phyloP scores from a whole-genome alignment of 192 early-diverging fungal genomes.

The Podila clonocystis region DNA sequence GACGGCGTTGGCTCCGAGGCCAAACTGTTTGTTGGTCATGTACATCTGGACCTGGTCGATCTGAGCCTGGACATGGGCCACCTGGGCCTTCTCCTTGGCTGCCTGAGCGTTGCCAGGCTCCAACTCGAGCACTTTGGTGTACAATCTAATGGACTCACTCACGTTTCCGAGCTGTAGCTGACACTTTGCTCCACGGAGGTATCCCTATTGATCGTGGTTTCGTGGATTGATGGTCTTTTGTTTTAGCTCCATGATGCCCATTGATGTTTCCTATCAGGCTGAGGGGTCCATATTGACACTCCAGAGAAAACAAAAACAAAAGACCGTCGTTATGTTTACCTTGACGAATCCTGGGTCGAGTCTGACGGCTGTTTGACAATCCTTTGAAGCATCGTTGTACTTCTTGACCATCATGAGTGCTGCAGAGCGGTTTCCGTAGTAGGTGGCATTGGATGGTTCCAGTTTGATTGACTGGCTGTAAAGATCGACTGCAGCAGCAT shows the following conservation, averaged over 20 bases:
- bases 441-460: constrained; percentile 69
- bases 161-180: constrained; percentile 75
- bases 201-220: constrained; percentile 21
- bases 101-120: constrained; percentile 55
- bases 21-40: constrained; percentile 58
- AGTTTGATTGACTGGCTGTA: constrained; percentile 77
- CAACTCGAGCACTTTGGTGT: constrained; percentile 48
- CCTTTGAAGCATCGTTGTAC: constrained; percentile 66
- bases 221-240: no score
- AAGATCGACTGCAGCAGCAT: constrained; percentile 71
- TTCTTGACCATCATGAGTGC: constrained; percentile 76
- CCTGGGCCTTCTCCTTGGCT: constrained; percentile 49
- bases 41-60: constrained; percentile 56
- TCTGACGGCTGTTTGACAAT: constrained; percentile 68
- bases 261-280: no score
- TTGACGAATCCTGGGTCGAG: constrained; percentile 72
- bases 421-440: constrained; percentile 83
- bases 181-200: constrained; percentile 77
- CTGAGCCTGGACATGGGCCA: constrained; percentile 55
- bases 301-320: background rate
- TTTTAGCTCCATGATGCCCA: background rate
- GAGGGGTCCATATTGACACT: no score
- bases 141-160: constrained; percentile 63
- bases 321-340: constrained; percentile 32
- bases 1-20: constrained; percentile 54